Evolutionary conservation across 2,329 filamentous ascomycete species (phyloP).

Genomic region (Alternaria infectoria): DNA sequence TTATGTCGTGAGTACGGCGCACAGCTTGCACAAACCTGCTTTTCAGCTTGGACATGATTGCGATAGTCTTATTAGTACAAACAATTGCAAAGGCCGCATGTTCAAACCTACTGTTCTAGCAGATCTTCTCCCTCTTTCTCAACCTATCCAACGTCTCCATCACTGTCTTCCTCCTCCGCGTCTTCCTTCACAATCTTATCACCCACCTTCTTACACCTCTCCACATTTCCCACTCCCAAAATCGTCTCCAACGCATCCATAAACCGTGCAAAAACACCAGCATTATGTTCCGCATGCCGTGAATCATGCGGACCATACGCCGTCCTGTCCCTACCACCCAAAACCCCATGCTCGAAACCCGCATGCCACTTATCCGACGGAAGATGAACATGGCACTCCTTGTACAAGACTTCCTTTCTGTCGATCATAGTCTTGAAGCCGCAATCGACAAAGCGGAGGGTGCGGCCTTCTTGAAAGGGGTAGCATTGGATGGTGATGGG

Average conservation of each 20-base stretch:
- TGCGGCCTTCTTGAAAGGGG: background rate
- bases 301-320: background rate
- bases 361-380: background rate
- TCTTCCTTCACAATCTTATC: rapidly evolving
- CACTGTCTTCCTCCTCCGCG: background rate
- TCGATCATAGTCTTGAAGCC: rapidly evolving
- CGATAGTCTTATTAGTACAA: background rate
- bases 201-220: background rate
- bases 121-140: background rate
- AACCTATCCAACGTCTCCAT: background rate
- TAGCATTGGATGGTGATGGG: background rate
- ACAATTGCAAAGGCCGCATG: background rate
- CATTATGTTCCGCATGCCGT: background rate
- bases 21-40: background rate
- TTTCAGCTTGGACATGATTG: background rate
- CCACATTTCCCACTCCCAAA: background rate
- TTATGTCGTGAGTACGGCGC: background rate
- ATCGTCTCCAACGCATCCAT: background rate
- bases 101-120: background rate
- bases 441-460: background rate
- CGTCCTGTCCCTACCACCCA: background rate
- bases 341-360: rapidly evolving
- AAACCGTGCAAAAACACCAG: background rate
- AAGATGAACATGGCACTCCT: background rate
- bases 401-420: too few relatives aligned